Base-by-base conservation (phyloP, 2,329 filamentous ascomycete genomes). In the Kalmusia sp. region DNA sequence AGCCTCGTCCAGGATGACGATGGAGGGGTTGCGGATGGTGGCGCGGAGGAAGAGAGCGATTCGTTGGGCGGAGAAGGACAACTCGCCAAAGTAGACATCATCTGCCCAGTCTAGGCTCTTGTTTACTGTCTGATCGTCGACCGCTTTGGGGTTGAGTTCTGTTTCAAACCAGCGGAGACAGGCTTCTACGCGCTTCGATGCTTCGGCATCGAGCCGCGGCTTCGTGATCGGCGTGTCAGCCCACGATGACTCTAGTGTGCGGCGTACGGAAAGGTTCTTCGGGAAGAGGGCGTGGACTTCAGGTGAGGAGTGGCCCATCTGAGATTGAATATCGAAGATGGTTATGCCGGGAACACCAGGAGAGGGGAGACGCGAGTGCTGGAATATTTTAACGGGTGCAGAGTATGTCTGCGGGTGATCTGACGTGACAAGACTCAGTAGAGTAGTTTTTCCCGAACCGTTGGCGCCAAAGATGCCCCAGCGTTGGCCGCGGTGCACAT, bases 401-500 rank as follows among this genome's bases (percentile, higher is more conserved):
- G 91, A 91, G 72, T 98, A 99, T 0, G 93, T 87, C 73, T 98
- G 93, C 0, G 95, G 95, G 65, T 99, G 95, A 68, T 99, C 95
- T 1, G 93, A 98, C 54, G 91, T 96, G 54, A 99, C 90, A 5
- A 99, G 82, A 4, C 92, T 95, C 24, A 98, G 84, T 33, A 99
- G 83, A 0, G 95, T 99, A 0, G 95, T 99, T 79, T 99, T 99
- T 15, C 95, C 95, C 0, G 92, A 96, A 11, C 90, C 95, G 64
- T 99, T 98, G 27, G 93, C 89, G 0, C 95, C 95, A 68, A 99
- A 95, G 15, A 98, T 84, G 3, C 91, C 93, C 90, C 92, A 96
- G 57, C 93, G 86, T 70, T 97, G 87, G 21, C 93, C 93, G 46
- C 89, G 85, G 33, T 87, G 85, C 21, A 98, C 87, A 0, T 84